These are phyloP conservation scores for Nemania diffusa DNA, from an alignment of 2,329 filamentous ascomycete genomes.

Conservation along the genomic window DNA sequence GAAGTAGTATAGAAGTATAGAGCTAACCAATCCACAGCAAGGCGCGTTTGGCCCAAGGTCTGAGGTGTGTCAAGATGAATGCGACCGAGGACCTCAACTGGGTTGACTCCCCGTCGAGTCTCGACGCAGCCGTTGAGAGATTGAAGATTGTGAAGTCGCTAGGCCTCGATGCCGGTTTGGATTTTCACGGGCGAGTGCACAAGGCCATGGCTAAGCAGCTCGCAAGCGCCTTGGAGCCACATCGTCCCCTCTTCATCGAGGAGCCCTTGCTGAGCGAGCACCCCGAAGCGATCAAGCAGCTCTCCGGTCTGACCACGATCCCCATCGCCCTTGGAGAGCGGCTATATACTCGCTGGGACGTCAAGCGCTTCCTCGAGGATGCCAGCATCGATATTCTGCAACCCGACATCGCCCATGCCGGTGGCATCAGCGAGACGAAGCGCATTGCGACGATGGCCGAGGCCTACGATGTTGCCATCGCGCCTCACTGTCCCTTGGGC, in stretches of 20 bases:
- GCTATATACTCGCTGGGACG: slow-evolving; percentile 74
- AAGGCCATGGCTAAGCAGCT: slow-evolving; percentile 86
- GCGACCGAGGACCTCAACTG: slow-evolving; percentile 79
- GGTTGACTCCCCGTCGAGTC: slow-evolving; percentile 75
- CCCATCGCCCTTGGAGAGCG: slow-evolving; percentile 80
- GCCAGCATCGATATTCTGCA: slow-evolving; percentile 77
- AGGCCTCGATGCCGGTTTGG: slow-evolving; percentile 77
- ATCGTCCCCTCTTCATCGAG: slow-evolving; percentile 79
- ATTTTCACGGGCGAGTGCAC: slow-evolving; percentile 82
- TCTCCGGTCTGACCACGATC: slow-evolving; percentile 63
- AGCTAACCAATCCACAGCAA: slow-evolving; percentile 53
- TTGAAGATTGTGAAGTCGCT: slow-evolving; percentile 74
- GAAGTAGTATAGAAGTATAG: not conserved
- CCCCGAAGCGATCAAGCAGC: slow-evolving; percentile 69
- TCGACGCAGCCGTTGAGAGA: slow-evolving; percentile 73
- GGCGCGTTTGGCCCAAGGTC: slow-evolving; percentile 68
- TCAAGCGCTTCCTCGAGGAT: slow-evolving; percentile 76
- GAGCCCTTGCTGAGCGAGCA: slow-evolving; percentile 79
- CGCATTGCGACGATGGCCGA: slow-evolving; percentile 78
- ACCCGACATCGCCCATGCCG: slow-evolving; percentile 76
- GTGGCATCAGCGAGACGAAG: slow-evolving; percentile 77
- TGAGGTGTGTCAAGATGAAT: slow-evolving; percentile 81
- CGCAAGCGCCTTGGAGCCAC: slow-evolving; percentile 72
- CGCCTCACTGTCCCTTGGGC: slow-evolving; percentile 78
- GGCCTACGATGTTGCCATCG: slow-evolving; percentile 77